phyloP scores from a whole-genome alignment of 192 early-diverging fungal genomes.

The Irineochytrium annulatum region DNA sequence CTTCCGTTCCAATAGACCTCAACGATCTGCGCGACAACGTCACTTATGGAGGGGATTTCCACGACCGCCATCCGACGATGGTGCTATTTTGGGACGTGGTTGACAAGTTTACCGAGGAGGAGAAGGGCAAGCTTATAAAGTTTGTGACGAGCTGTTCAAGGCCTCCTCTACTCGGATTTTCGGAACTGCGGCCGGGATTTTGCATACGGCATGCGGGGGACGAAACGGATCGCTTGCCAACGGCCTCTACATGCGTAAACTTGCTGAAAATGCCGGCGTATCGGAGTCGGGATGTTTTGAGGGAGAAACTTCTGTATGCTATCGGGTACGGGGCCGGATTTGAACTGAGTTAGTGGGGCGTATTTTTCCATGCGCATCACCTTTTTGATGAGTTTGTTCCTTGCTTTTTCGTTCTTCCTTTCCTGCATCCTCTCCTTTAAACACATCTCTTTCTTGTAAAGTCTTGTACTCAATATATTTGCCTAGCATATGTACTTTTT shows the following conservation, averaged over 20 bases:
- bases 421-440: no score
- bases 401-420: no score
- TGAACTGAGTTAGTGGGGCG: constrained; percentile 29
- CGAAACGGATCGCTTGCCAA: constrained; percentile 51
- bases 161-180: constrained; percentile 88
- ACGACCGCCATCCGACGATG: constrained; percentile 68
- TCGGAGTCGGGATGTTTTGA: constrained; percentile 28
- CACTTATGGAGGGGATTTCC: constrained; percentile 71
- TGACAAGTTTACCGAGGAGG: constrained; percentile 50
- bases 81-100: constrained; percentile 71
- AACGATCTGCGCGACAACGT: constrained; percentile 72
- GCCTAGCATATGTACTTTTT: no score
- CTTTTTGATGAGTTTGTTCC: no score
- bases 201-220: constrained; percentile 67
- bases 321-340: constrained; percentile 39
- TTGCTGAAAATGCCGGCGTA: constrained; percentile 43
- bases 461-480: no score
- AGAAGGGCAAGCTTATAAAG: constrained; percentile 66
- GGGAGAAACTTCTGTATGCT: constrained; percentile 35
- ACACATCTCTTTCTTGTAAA: no score
- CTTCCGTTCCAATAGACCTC: constrained; percentile 70
- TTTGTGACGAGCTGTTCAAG: constrained; percentile 91
- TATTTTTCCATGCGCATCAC: not conserved
- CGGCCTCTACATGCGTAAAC: constrained; percentile 43
- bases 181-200: constrained; percentile 64